Conservation (phyloP, 2,329 filamentous ascomycete genomes). For the Colletotrichum tabaci region DNA sequence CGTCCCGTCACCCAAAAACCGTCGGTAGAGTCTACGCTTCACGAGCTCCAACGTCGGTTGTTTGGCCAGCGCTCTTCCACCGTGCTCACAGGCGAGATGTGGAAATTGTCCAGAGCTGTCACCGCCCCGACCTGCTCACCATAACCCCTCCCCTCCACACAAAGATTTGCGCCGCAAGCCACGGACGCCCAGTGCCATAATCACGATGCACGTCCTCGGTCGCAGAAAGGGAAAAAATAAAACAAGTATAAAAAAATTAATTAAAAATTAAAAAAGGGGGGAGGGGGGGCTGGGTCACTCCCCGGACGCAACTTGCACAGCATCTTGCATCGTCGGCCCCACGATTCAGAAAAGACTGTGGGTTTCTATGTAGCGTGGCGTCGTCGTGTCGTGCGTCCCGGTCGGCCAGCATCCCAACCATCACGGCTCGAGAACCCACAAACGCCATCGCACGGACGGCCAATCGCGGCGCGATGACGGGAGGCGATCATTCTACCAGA, state of each 20-base stretch:
- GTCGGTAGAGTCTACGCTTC: neutral
- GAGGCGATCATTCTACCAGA: conserved; percentile 23
- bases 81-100: neutral
- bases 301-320: conserved; percentile 1
- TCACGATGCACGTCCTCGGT: conserved; percentile 26
- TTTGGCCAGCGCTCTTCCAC: conserved; percentile 29
- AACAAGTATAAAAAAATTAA: neutral
- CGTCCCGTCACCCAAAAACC: neutral
- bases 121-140: conserved; percentile 26
- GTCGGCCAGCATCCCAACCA: neutral
- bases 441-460: conserved; percentile 26
- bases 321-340: conserved; percentile 27
- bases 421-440: conserved; percentile 8
- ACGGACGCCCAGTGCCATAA: conserved; percentile 24
- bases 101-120: conserved; percentile 31
- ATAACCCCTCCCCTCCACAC: neutral
- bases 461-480: conserved; percentile 26
- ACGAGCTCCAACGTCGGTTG: conserved; percentile 7
- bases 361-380: conserved; percentile 24
- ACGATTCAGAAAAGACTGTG: conserved; percentile 22
- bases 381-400: conserved; percentile 3
- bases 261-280: too few relatives aligned
- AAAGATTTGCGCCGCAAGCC: conserved; percentile 28
- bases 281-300: neutral
- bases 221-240: neutral